Percentiles rank a stretch among this genome's conserved stretches.
Conservation (phyloP, 2,329 filamentous ascomycete genomes). For the Talaromyces sp. region DNA sequence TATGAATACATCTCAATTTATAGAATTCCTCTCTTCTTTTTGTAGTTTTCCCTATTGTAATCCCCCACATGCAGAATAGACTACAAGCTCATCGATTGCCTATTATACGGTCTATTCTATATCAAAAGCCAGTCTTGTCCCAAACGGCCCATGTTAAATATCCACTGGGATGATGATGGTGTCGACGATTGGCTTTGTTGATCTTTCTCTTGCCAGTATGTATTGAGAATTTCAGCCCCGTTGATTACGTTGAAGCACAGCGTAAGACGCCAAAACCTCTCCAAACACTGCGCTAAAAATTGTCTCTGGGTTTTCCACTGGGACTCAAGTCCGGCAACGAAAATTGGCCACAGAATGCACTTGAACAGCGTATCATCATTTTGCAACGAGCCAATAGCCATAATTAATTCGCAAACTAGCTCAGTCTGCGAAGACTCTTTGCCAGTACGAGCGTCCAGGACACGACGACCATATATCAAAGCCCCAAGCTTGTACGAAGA, state of each 20-base stretch:
- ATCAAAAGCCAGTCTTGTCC: constrained; percentile 29
- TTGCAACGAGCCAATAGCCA: constrained; percentile 20
- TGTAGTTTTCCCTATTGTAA: too few relatives aligned
- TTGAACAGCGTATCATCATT: constrained; percentile 25
- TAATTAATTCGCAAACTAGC: constrained; percentile 22
- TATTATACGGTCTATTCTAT: constrained; percentile 7
- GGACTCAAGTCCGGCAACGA: constrained; percentile 29
- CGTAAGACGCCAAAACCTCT: constrained; percentile 26
- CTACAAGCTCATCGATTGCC: background rate
- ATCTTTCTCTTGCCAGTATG: constrained; percentile 21
- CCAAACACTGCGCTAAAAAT: constrained; percentile 21
- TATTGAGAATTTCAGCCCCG: constrained; percentile 24
- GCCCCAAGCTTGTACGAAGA: constrained; percentile 26
- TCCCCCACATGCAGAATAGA: background rate
- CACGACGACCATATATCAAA: constrained; percentile 27
- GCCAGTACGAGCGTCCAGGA: constrained; percentile 23
- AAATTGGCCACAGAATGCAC: constrained; percentile 32
- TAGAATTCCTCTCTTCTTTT: too few relatives aligned
- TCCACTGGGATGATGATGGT: constrained; percentile 18
- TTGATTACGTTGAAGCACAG: constrained; percentile 30
- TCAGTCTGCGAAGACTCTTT: constrained; percentile 3
- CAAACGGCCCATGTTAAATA: constrained; percentile 25
- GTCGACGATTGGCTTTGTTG: background rate
- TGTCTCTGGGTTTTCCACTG: constrained; percentile 18
- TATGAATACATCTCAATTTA: too few relatives aligned